phyloP scores from a whole-genome alignment of 1,284 basidiomycete genomes.

The Neolentinus lepideus region DNA sequence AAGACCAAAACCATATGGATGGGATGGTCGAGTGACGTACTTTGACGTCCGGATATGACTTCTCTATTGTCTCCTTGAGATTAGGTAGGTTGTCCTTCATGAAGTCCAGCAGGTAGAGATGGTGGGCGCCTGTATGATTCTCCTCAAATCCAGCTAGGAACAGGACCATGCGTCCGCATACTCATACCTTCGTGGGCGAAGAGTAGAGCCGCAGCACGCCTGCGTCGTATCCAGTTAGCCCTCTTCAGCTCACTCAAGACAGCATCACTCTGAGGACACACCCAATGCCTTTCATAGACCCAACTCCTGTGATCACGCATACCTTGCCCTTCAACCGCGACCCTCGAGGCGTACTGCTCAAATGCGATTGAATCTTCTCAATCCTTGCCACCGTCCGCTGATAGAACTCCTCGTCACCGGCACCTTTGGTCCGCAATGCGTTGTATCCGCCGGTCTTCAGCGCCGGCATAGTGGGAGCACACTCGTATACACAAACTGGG shows the following conservation, averaged over 20 bases:
- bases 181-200: constrained; percentile 76
- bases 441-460: background rate
- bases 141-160: constrained; percentile 2
- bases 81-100: constrained; percentile 63
- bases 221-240: constrained; percentile 17
- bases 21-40: constrained; percentile 28
- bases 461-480: background rate
- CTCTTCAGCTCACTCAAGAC: background rate
- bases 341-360: constrained; percentile 47
- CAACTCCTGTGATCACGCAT: constrained; percentile 86
- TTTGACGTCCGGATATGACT: constrained; percentile 73
- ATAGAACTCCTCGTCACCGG: constrained; percentile 37
- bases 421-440: background rate
- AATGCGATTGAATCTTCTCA: constrained; percentile 64
- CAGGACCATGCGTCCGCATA: background rate
- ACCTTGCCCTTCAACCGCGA: constrained; percentile 73
- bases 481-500: too few species aligned
- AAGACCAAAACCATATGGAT: background rate
- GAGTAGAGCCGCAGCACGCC: constrained; percentile 68
- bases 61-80: constrained; percentile 62
- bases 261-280: constrained; percentile 24
- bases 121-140: constrained; percentile 59
- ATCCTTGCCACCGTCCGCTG: constrained; percentile 57
- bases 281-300: constrained; percentile 83
- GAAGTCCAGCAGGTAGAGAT: constrained; percentile 83